These are phyloP conservation scores for Camelina hispida DNA, from an alignment of 345 rosid genomes.

Conservation along the genomic window DNA sequence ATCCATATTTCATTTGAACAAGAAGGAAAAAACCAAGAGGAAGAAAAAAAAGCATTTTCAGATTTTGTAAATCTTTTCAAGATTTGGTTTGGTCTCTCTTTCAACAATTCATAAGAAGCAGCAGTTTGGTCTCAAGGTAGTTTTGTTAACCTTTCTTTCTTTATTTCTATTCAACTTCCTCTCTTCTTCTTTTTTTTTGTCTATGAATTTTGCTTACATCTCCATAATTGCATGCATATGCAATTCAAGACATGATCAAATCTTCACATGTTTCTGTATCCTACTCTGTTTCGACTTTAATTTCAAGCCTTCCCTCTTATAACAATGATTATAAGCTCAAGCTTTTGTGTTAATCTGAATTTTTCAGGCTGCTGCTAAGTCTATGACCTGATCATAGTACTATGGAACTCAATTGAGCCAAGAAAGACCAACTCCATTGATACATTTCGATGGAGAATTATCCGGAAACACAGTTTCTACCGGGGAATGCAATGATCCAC, in stretches of 20 bases:
- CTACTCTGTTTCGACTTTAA: conserved; percentile 12
- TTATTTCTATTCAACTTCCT: conserved; percentile 25
- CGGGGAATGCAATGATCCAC: conserved; percentile 32
- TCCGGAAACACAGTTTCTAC: conserved; percentile 19
- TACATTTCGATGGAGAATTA: conserved; percentile 35
- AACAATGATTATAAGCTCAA: conserved; percentile 27
- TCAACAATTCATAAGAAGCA: conserved; percentile 53
- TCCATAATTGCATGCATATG: conserved; percentile 37
- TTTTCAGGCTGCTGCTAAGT: conserved; percentile 2
- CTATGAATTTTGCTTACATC: conserved; percentile 20
- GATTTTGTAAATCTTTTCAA: conserved; percentile 42
- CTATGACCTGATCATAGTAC: conserved; percentile 43
- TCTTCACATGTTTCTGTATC: conserved; percentile 29
- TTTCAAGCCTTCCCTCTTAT: not conserved
- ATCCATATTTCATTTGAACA: conserved; percentile 23
- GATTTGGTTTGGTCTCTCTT: conserved; percentile 50
- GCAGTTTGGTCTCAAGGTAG: conserved; percentile 55
- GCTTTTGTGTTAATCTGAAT: conserved; percentile 24
- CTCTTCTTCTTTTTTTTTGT: not conserved
- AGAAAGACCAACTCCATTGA: conserved; percentile 50
- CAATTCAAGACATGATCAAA: conserved; percentile 13
- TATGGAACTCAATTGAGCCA: conserved; percentile 49
- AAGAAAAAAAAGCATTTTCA: conserved; percentile 4
- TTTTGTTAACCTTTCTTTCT: conserved; percentile 36
- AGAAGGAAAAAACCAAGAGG: not conserved